These are phyloP conservation scores for Paecilomyces sp. DNA, from an alignment of 2,329 filamentous ascomycete genomes.

Conservation along the genomic window DNA sequence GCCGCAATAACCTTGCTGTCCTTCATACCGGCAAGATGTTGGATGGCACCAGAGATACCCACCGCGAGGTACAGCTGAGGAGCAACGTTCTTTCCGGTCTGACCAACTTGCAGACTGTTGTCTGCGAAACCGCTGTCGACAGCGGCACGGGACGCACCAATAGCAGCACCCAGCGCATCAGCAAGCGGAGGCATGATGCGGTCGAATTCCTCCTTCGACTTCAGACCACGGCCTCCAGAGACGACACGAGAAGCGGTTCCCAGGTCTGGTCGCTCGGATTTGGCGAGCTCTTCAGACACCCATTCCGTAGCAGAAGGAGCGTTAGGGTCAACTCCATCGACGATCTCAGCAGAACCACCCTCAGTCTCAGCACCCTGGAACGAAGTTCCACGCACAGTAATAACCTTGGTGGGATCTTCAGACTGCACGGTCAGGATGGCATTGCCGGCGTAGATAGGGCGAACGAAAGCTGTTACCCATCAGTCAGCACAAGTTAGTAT, in stretches of 20 bases:
- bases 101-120: conserved; percentile 95
- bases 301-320: conserved; percentile 68
- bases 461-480: conserved; percentile 61
- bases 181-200: conserved; percentile 85
- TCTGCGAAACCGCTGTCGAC: conserved; percentile 97
- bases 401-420: conserved; percentile 72
- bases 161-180: conserved; percentile 87
- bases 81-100: conserved; percentile 97
- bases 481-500: not conserved
- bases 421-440: conserved; percentile 95
- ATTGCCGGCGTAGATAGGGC: conserved; percentile 96
- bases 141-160: conserved; percentile 88
- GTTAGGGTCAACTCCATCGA: conserved; percentile 80
- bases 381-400: conserved; percentile 89
- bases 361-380: conserved; percentile 70
- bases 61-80: conserved; percentile 92
- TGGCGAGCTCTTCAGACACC: conserved; percentile 88
- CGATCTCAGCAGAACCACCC: conserved; percentile 67
- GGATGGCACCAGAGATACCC: conserved; percentile 94
- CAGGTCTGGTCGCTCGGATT: conserved; percentile 89
- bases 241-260: conserved; percentile 85
- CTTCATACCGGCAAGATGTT: conserved; percentile 99
- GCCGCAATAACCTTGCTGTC: conserved; percentile 99
- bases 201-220: conserved; percentile 98
- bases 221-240: conserved; percentile 86